Base-by-base conservation (phyloP, 2,329 filamentous ascomycete species). In the Fusarium circinatum region DNA sequence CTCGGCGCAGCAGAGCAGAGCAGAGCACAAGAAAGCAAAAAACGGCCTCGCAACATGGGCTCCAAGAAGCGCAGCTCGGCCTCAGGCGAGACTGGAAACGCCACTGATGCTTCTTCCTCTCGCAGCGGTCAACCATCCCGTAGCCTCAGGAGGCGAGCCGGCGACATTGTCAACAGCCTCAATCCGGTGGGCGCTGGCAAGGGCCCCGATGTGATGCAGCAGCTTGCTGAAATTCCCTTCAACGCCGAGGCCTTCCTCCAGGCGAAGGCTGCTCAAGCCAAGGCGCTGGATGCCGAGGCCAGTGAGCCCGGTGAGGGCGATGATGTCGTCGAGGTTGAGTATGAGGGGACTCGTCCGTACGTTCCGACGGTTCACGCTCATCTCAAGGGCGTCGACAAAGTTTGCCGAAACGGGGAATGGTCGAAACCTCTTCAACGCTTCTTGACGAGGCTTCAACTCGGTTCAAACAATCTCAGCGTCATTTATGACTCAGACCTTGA, bases 221-320 rank as follows among this genome's bases (percentile, higher is more conserved):
- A 73, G 22, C 56, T 73, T 26, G 45, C 47, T 4, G 70, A 73
- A 32, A 73, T 73, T 20, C 70, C 70, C n/a, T 65, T 73, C 24
- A 52, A 73, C 10, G 54, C 55, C 18, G 65, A 73, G 24, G 70
- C 57, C 13, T 73, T 67, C 32, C 28, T 56, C 2, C 61, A 54
- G 30, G 65, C 51, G 44, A 73, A 67, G 8, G 70, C 62, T 30
- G 65, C 70, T 42, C 70, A 59, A 5, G 66, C 62, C 38, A 70
- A 56, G 39, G 30, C 70, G 22, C 14, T 60, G 20, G 52, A 49
- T 44, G 60, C 55, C 26, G 70, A 73, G 26, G 68, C 42, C n/a
- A 56, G 52, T n/a, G 70, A 72, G 18, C 47, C 51, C 13, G 68
- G 66, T 13, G 68, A 71, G 12, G 47, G 45, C 28, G 70, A 73